phyloP scores from a whole-genome alignment of 768 basidiomycete species.

The Lactarius sanguifluus region DNA sequence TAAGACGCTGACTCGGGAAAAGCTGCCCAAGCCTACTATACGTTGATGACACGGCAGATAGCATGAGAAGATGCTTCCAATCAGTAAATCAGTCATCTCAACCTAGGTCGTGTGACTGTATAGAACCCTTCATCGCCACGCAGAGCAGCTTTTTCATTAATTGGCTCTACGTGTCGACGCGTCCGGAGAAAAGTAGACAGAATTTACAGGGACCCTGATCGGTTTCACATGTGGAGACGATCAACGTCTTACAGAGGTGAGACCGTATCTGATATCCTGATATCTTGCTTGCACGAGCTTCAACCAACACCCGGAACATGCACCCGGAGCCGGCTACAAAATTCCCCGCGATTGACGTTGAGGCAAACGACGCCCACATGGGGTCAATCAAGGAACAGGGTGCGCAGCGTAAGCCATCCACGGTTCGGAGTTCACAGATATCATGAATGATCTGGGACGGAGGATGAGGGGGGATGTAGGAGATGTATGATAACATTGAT shows the following conservation, averaged over 20 bases:
- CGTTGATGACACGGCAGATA: not conserved
- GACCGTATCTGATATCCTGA: not conserved
- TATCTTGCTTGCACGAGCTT: no score
- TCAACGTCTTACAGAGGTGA: no score
- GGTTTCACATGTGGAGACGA: not conserved
- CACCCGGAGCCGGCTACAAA: not conserved
- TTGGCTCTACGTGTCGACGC: not conserved
- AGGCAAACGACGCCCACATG: not conserved
- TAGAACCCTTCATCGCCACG: not conserved
- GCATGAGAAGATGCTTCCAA: not conserved
- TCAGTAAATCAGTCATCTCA: not conserved
- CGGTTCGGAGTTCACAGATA: not conserved
- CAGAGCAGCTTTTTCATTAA: not conserved
- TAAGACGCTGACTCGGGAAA: no score
- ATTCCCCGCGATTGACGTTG: not conserved
- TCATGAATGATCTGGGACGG: not conserved
- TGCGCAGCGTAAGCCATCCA: not conserved
- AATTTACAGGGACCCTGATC: not conserved
- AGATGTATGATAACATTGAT: not conserved
- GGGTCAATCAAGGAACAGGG: not conserved
- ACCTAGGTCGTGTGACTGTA: not conserved
- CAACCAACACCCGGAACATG: not conserved
- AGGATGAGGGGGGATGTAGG: not conserved
- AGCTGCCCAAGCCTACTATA: no score
- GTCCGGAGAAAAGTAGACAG: not conserved